These are phyloP conservation scores for Lithospermum erythrorhizon DNA, from an alignment of 257 asterid species.

Conservation along the genomic window DNA sequence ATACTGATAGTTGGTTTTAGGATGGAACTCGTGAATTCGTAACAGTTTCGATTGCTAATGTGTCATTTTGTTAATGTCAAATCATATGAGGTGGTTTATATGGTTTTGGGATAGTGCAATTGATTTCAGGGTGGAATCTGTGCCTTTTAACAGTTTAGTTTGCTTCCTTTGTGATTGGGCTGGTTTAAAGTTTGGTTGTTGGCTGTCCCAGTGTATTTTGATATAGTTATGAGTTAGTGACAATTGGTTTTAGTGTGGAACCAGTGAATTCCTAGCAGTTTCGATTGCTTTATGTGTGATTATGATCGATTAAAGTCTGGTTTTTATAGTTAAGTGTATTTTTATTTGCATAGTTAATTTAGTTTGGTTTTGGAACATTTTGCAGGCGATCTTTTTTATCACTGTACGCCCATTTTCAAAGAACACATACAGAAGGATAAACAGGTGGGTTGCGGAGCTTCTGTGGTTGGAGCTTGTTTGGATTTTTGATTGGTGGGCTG, in stretches of 20 bases:
- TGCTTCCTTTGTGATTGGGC: neutral
- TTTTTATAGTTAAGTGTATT: neutral
- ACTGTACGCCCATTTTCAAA: constrained; percentile 63
- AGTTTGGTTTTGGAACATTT: constrained; percentile 1
- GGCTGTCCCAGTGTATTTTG: too few species aligned
- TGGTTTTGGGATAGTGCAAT: too few species aligned
- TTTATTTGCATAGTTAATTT: neutral
- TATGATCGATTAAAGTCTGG: neutral
- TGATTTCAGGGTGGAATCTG: too few species aligned
- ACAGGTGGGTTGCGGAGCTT: constrained; percentile 59
- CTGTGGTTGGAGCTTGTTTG: constrained; percentile 96
- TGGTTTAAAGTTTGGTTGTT: neutral
- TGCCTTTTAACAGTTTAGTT: too few species aligned
- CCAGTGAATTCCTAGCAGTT: too few species aligned
- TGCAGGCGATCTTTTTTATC: constrained; percentile 62
- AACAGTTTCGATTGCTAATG: too few species aligned
- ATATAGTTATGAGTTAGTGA: too few species aligned
- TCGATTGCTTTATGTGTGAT: neutral
- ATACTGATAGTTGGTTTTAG: too few species aligned
- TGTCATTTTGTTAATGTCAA: too few species aligned
- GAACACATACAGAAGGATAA: constrained; percentile 71
- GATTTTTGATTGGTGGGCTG: constrained; percentile 97
- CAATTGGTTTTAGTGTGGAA: too few species aligned
- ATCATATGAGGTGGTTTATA: too few species aligned
- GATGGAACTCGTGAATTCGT: too few species aligned